Evolutionary conservation across 116 monocot genomes (phyloP).

Genomic region (Dioscorea cayenensis): DNA sequence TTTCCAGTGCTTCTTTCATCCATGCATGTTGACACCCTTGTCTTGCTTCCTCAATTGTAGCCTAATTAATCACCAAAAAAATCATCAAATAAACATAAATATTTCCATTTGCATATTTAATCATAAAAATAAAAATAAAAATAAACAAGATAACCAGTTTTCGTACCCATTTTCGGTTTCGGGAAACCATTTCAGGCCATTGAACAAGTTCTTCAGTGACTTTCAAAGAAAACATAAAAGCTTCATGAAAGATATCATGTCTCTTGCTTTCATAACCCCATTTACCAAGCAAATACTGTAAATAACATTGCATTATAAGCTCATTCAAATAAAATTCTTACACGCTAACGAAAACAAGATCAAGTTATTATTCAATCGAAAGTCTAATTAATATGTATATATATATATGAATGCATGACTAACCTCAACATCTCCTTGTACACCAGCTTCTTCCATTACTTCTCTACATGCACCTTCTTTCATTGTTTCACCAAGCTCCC

Average conservation of each 20-base stretch:
- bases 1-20: background rate
- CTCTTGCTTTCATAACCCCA: background rate
- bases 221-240: background rate
- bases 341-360: background rate
- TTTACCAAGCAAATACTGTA: background rate
- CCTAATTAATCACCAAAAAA: background rate
- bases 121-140: background rate
- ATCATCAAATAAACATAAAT: background rate
- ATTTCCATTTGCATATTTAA: background rate
- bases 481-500: background rate
- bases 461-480: background rate
- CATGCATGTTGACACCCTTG: background rate
- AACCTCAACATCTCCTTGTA: background rate
- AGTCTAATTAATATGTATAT: background rate
- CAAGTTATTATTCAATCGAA: too few relatives aligned
- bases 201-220: conserved; percentile 1
- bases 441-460: background rate
- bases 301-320: background rate
- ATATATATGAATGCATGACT: background rate
- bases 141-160: background rate
- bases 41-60: background rate
- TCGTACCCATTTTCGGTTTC: background rate
- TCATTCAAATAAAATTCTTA: background rate
- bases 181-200: background rate
- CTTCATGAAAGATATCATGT: background rate